These are phyloP conservation scores for Gynochthodes officinalis DNA, from an alignment of 257 asterid genomes.

Conservation along the genomic window DNA sequence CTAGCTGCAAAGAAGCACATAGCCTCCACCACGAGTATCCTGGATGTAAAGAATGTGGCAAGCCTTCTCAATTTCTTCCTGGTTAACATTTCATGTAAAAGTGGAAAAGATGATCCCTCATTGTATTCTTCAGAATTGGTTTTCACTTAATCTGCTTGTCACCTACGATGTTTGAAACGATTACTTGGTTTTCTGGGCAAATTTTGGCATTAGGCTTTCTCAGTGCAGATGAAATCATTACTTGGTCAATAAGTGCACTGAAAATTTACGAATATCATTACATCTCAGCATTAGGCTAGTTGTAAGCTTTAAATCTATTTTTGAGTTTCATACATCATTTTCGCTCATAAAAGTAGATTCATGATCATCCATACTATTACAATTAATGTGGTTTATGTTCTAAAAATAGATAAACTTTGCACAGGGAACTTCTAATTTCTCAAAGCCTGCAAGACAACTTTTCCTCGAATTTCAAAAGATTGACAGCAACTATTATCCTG, in stretches of 20 bases:
- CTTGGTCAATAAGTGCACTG: not conserved
- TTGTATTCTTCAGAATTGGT: too few species aligned
- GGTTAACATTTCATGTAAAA: too few species aligned
- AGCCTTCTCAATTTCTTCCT: constrained; percentile 3
- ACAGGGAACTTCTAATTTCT: constrained; percentile 68
- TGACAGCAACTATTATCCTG: constrained; percentile 76
- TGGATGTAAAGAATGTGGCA: constrained; percentile 81
- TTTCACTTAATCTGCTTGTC: too few species aligned
- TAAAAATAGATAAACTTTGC: constrained; percentile 8
- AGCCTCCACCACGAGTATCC: constrained; percentile 66
- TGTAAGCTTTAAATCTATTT: not conserved
- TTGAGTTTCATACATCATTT: not conserved
- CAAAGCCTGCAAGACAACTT: constrained; percentile 69
- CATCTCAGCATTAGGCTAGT: not conserved
- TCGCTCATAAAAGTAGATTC: not conserved
- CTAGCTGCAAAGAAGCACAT: constrained; percentile 69
- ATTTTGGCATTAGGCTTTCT: too few species aligned
- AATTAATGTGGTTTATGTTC: not conserved
- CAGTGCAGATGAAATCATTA: constrained; percentile 1
- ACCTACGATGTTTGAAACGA: too few species aligned
- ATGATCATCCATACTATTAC: not conserved
- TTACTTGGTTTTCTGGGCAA: too few species aligned
- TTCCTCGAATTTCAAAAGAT: constrained; percentile 70
- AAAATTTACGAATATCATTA: not conserved
- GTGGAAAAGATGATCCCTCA: not conserved